Conservation (phyloP, 2,329 filamentous ascomycete species). For the Onygena corvina region DNA sequence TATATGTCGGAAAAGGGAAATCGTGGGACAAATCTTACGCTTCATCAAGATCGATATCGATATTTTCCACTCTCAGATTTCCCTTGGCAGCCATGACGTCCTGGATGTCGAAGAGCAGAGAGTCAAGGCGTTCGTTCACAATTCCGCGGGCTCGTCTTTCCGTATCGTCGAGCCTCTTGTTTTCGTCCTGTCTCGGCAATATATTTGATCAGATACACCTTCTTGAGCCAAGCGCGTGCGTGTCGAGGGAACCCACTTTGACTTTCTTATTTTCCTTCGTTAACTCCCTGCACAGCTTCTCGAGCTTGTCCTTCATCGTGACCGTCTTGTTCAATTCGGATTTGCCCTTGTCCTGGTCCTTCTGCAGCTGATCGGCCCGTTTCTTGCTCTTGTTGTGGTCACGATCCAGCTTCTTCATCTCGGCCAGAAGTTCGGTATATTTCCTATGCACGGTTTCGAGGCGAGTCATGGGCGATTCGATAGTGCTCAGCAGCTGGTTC, state of each 20-base stretch:
- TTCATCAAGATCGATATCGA: conserved; percentile 81
- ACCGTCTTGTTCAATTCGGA: conserved; percentile 83
- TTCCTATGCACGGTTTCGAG: conserved; percentile 83
- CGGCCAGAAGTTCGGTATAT: conserved; percentile 78
- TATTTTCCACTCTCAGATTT: conserved; percentile 63
- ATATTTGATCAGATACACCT: conserved; percentile 12
- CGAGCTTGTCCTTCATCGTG: conserved; percentile 86
- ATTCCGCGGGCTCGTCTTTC: conserved; percentile 72
- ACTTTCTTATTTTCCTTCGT: conserved; percentile 97
- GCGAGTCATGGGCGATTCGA: conserved; percentile 84
- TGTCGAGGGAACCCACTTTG: conserved; percentile 51
- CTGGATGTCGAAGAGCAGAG: conserved; percentile 70
- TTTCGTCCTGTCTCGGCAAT: conserved; percentile 56
- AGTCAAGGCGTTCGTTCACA: conserved; percentile 74
- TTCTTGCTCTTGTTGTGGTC: conserved; percentile 96
- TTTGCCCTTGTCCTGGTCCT: conserved; percentile 84
- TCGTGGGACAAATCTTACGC: conserved; percentile 50
- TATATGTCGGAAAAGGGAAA: neutral
- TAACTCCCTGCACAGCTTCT: conserved; percentile 88
- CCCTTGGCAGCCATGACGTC: conserved; percentile 80
- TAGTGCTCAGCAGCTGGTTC: conserved; percentile 67
- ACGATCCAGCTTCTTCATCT: conserved; percentile 90
- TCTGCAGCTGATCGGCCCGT: conserved; percentile 83
- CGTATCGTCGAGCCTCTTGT: conserved; percentile 76
- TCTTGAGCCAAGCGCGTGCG: neutral